Conservation (phyloP, 139 green algal species). For the Limnomonas spitsbergensis region DNA sequence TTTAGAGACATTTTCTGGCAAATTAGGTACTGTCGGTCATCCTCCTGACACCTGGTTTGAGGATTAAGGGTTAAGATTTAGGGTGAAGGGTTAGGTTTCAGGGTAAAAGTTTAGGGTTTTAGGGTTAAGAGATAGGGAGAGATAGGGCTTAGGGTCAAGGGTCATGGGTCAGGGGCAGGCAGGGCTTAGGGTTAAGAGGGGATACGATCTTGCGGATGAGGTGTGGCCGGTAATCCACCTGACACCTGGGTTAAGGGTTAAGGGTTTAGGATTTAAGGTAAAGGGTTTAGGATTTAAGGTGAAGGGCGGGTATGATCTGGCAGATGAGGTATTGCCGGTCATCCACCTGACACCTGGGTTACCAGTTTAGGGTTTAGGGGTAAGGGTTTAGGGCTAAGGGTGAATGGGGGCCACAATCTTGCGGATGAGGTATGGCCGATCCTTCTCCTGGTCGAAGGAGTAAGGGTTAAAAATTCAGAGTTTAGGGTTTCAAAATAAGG, state of each 20-base stretch:
- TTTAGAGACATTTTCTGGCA: slow-evolving; percentile 34
- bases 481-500: no score
- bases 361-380: not conserved
- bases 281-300: no score
- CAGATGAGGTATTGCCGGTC: slow-evolving; percentile 38
- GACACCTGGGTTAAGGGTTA: not conserved
- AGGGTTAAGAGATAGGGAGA: no score
- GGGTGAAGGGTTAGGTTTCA: no score
- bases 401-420: slow-evolving; percentile 38
- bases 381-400: no score
- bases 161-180: slow-evolving; percentile 23
- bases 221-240: slow-evolving; percentile 41
- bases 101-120: no score
- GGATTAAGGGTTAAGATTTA: no score
- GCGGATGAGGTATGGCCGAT: slow-evolving; percentile 34
- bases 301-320: slow-evolving; percentile 24
- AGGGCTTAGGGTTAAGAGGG: slow-evolving; percentile 35
- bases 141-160: no score
- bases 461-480: no score
- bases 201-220: slow-evolving; percentile 32
- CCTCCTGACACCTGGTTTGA: slow-evolving; percentile 24
- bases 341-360: slow-evolving; percentile 28
- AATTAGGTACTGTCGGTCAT: slow-evolving; percentile 42
- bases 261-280: no score
- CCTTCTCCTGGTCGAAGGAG: slow-evolving; percentile 28